Conservation (phyloP, 768 basidiomycete genomes). For the Chalciporus piperatus region DNA sequence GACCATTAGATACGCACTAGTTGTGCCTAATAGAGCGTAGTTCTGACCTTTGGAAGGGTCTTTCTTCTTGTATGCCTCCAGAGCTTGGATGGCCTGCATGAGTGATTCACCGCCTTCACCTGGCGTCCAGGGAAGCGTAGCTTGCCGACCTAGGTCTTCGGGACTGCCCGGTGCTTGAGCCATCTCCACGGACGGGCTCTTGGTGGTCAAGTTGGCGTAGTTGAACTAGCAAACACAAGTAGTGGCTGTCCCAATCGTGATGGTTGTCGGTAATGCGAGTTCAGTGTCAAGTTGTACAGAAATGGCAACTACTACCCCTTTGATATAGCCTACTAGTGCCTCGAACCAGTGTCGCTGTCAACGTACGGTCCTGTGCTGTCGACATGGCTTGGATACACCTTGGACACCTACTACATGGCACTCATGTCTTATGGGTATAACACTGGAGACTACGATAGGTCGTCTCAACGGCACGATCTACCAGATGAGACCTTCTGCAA, state of each 20-base stretch:
- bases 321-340: no score
- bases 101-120: conserved; percentile 31
- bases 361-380: no score
- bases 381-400: no score
- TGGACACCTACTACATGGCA: no score
- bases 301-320: conserved; percentile 10
- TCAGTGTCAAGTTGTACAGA: conserved; percentile 3
- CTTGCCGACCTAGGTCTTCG: conserved; percentile 33
- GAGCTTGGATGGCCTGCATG: conserved; percentile 59
- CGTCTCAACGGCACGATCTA: no score
- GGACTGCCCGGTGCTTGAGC: conserved; percentile 32
- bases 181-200: conserved; percentile 16
- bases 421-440: no score
- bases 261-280: not conserved
- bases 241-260: not conserved
- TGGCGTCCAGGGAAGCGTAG: conserved; percentile 31
- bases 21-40: not conserved
- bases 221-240: not conserved
- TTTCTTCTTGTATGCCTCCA: conserved; percentile 86
- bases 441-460: no score
- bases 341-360: no score
- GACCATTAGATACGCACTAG: not conserved
- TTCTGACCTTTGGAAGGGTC: conserved; percentile 70
- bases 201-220: conserved; percentile 1
- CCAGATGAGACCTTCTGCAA: no score